Evolutionary conservation across 2,329 filamentous ascomycete genomes (phyloP).

Genomic region (Pseudophaeomoniella oleicola): DNA sequence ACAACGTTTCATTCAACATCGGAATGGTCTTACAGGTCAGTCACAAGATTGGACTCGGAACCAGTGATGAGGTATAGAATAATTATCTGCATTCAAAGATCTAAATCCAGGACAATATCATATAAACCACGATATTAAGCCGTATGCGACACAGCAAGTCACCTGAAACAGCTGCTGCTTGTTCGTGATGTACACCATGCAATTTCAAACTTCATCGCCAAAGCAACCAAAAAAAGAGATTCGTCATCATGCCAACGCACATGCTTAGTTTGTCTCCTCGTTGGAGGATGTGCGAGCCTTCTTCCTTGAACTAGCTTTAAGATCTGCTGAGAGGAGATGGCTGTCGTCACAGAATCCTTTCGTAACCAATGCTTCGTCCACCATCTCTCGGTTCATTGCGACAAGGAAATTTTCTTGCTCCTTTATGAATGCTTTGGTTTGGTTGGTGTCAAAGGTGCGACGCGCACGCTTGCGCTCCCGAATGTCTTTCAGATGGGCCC

Average conservation of each 20-base stretch:
- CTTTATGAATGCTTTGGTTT: conserved; percentile 15
- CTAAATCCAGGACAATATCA: too few relatives aligned
- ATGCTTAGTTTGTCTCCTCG: background rate
- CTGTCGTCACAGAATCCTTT: conserved; percentile 21
- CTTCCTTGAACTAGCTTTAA: conserved; percentile 16
- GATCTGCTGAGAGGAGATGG: conserved; percentile 22
- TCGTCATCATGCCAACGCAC: background rate
- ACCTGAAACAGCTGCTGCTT: background rate
- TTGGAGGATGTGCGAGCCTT: conserved; percentile 2
- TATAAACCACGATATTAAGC: too few relatives aligned
- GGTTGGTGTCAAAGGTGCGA: conserved; percentile 17
- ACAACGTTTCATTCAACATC: too few relatives aligned
- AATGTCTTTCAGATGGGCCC: conserved; percentile 24
- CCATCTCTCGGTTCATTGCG: conserved; percentile 6
- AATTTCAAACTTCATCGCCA: background rate
- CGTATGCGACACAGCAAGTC: background rate
- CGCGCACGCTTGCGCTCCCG: conserved; percentile 17
- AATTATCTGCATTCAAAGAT: too few relatives aligned
- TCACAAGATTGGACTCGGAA: too few relatives aligned
- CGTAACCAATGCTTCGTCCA: conserved; percentile 20
- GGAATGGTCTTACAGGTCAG: too few relatives aligned
- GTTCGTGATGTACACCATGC: background rate
- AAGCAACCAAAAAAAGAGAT: background rate
- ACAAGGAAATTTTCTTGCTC: conserved; percentile 17
- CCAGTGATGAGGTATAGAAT: too few relatives aligned